Evolutionary conservation across 208 protist genomes (phyloP).

Genomic region (Crithidia bombi): DNA sequence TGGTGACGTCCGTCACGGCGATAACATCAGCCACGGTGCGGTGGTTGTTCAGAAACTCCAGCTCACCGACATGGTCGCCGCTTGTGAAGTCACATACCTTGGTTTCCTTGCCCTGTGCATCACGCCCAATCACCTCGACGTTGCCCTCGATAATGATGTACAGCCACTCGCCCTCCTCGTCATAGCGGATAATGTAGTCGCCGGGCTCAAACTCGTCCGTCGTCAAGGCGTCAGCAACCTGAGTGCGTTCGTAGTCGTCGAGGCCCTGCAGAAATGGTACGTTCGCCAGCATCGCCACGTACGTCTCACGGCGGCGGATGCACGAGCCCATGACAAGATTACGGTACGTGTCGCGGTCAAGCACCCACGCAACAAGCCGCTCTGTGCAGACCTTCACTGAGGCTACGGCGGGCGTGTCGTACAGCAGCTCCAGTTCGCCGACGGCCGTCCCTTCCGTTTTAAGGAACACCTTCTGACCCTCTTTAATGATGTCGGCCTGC

Average conservation of each 20-base stretch:
- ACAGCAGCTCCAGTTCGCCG: slow-evolving; percentile 91
- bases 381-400: slow-evolving; percentile 85
- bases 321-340: slow-evolving; percentile 90
- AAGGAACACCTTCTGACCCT: slow-evolving; percentile 88
- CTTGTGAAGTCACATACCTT: slow-evolving; percentile 86
- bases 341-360: slow-evolving; percentile 92
- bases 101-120: slow-evolving; percentile 60
- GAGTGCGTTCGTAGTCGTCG: slow-evolving; percentile 85
- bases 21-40: slow-evolving; percentile 82
- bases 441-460: slow-evolving; percentile 88
- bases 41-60: slow-evolving; percentile 93
- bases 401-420: slow-evolving; percentile 86
- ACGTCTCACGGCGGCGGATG: slow-evolving; percentile 84
- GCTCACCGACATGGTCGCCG: slow-evolving; percentile 89
- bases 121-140: slow-evolving; percentile 88
- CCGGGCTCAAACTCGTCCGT: slow-evolving; percentile 78
- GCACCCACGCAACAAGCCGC: slow-evolving; percentile 79
- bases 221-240: slow-evolving; percentile 87
- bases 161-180: slow-evolving; percentile 89
- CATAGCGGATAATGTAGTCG: slow-evolving; percentile 90
- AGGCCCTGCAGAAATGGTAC: slow-evolving; percentile 83
- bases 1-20: slow-evolving; percentile 77
- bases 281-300: slow-evolving; percentile 76
- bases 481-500: slow-evolving; percentile 85
- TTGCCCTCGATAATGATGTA: slow-evolving; percentile 90